A percentile compares a stretch with the other conserved stretches of the same genome.
phyloP scores from a whole-genome alignment of 148 eudicot genomes.

The Rhododendron kiyosumense region DNA sequence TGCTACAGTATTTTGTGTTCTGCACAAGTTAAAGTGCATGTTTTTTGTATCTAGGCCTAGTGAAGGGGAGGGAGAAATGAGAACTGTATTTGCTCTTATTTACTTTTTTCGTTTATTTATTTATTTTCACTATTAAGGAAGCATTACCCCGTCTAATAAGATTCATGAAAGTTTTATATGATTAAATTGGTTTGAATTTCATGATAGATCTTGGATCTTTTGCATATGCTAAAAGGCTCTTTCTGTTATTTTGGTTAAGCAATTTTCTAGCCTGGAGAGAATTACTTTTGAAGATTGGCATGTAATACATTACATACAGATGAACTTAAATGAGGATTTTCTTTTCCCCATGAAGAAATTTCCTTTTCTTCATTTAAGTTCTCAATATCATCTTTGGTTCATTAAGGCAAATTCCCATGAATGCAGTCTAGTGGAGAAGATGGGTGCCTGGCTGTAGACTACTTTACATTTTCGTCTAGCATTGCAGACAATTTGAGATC shows the following conservation, averaged over 20 bases:
- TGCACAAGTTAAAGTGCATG: neutral
- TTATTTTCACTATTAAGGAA: neutral
- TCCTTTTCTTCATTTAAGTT: neutral
- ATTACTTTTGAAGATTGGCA: neutral
- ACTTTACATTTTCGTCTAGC: conserved; percentile 81
- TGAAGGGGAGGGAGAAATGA: neutral
- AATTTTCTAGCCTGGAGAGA: neutral
- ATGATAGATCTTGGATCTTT: neutral
- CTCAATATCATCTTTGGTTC: neutral
- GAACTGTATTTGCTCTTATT: neutral
- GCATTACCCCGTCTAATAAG: neutral
- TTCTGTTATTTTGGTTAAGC: neutral
- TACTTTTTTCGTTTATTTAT: neutral
- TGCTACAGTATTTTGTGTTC: neutral
- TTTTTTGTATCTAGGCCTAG: neutral
- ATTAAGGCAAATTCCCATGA: neutral
- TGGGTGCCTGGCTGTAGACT: conserved; percentile 63
- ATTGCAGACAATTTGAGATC: conserved; percentile 73
- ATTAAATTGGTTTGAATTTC: neutral
- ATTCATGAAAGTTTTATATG: neutral
- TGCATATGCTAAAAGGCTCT: neutral
- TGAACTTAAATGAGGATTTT: neutral
- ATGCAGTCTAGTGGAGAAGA: conserved; percentile 63
- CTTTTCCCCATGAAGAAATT: neutral
- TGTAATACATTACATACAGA: neutral